phyloP scores from a whole-genome alignment of 2,329 filamentous ascomycete species.

The Scortechinia acanthostroma region DNA sequence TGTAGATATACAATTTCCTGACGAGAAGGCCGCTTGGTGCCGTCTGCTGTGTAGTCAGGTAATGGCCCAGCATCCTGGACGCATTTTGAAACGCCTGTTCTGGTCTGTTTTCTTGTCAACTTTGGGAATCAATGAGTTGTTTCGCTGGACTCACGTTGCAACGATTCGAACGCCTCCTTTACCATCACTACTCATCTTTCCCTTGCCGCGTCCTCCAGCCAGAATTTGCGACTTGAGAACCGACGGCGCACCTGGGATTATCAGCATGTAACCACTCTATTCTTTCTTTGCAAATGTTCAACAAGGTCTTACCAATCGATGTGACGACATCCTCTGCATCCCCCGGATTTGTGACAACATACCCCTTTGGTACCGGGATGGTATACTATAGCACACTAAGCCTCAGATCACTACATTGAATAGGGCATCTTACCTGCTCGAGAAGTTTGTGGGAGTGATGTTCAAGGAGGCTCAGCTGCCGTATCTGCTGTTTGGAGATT shows the following conservation, averaged over 20 bases:
- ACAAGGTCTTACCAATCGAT: background rate
- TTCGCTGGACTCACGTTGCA: background rate
- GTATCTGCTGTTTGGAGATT: background rate
- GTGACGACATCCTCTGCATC: background rate
- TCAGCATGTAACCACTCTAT: background rate
- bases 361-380: background rate
- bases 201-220: background rate
- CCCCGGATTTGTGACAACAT: background rate
- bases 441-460: background rate
- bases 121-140: background rate
- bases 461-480: background rate
- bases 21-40: conserved; percentile 7
- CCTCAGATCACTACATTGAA: background rate
- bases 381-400: background rate
- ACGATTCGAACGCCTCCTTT: background rate
- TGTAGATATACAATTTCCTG: conserved; percentile 24
- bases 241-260: background rate
- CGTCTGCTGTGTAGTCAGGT: background rate
- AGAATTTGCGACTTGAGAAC: background rate
- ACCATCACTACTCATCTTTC: background rate
- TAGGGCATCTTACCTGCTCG: background rate
- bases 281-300: background rate
- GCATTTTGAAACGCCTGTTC: background rate
- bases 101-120: background rate
- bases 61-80: background rate